These are phyloP conservation scores for Trichoderma afroharzianum DNA, from an alignment of 2,329 filamentous ascomycete species.

Conservation along the genomic window DNA sequence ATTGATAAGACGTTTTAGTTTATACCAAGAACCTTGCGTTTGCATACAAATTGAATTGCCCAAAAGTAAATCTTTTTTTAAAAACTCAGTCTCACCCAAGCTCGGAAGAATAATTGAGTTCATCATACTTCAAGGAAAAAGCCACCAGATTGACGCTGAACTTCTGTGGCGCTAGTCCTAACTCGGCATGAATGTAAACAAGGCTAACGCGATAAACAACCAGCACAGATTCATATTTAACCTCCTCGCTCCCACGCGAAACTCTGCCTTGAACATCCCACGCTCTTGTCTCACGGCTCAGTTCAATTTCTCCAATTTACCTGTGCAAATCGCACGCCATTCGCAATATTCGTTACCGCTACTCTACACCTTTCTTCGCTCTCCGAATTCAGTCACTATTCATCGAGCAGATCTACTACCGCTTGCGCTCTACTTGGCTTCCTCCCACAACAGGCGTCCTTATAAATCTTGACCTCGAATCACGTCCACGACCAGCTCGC, in stretches of 20 bases:
- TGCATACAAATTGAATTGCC: not conserved
- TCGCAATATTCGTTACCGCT: not conserved
- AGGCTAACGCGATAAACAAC: constrained; percentile 16
- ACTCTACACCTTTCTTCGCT: not conserved
- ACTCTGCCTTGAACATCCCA: constrained; percentile 5
- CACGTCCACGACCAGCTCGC: not conserved
- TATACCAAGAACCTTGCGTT: not conserved
- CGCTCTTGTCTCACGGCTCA: not conserved
- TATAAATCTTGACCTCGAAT: not conserved
- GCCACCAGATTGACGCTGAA: not conserved
- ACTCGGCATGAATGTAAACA: constrained; percentile 19
- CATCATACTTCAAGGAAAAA: not conserved
- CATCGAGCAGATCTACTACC: not conserved
- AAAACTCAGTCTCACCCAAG: not conserved
- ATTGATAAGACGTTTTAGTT: not conserved
- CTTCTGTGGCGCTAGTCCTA: constrained; percentile 13
- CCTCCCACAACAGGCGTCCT: not conserved
- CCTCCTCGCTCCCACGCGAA: not conserved
- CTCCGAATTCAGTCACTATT: not conserved
- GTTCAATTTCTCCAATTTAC: not conserved
- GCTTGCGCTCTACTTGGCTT: not conserved
- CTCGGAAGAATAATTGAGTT: not conserved
- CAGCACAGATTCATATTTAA: not conserved
- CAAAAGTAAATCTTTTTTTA: not conserved
- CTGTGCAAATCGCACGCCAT: not conserved